phyloP scores from a whole-genome alignment of 2,329 filamentous ascomycete genomes.

The Paecilomyces dactylethromorphus region DNA sequence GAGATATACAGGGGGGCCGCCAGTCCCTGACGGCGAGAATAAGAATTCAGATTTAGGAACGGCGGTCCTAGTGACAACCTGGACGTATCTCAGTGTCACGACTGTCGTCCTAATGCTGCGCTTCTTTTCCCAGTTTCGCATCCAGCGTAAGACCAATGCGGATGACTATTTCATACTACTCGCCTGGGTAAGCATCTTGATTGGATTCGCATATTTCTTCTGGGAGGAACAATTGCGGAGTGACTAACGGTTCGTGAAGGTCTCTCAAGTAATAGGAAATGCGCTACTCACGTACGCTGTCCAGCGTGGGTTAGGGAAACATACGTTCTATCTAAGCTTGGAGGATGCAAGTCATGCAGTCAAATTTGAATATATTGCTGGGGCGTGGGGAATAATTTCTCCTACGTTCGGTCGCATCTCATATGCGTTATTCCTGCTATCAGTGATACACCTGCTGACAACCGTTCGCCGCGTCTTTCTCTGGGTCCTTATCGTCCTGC shows the following conservation, averaged over 20 bases:
- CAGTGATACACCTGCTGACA: conserved; percentile 8
- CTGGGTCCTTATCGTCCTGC: conserved; percentile 8
- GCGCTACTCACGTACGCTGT: conserved; percentile 7
- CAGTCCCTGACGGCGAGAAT: background rate
- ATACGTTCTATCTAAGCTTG: conserved; percentile 5
- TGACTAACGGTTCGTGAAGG: conserved; percentile 1
- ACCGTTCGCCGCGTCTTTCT: conserved; percentile 6
- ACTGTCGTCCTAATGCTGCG: conserved; percentile 5
- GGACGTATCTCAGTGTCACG: conserved; percentile 3
- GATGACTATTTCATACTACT: conserved; percentile 8
- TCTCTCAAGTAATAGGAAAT: conserved; percentile 1
- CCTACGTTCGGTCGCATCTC: conserved; percentile 11
- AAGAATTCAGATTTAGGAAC: background rate
- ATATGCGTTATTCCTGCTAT: conserved; percentile 10
- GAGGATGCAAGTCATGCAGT: conserved; percentile 4
- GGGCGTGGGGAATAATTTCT: conserved; percentile 10
- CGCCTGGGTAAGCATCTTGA: conserved; percentile 6
- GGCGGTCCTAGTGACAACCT: conserved; percentile 1
- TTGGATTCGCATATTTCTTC: background rate
- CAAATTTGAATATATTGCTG: conserved; percentile 10
- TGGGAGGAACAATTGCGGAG: background rate
- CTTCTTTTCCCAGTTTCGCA: conserved; percentile 2
- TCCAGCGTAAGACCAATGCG: background rate
- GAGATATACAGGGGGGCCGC: background rate
- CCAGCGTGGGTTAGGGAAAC: conserved; percentile 11